phyloP scores from a whole-genome alignment of 2,329 filamentous ascomycete genomes.

The Coniochaeta sp. region DNA sequence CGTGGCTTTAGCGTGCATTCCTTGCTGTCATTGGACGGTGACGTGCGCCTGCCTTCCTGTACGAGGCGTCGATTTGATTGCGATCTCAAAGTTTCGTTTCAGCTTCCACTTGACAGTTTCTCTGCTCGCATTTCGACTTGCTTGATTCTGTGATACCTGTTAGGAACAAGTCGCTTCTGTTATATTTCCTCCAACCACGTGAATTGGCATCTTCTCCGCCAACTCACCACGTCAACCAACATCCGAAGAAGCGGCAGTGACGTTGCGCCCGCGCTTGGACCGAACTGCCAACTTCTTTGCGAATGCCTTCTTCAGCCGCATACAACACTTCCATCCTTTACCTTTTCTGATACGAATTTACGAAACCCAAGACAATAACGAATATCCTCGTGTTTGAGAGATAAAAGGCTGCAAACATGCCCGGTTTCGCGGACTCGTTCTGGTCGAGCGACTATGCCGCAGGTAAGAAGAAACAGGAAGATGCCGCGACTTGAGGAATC shows the following conservation, averaged over 20 bases:
- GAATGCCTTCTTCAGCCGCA: conserved; percentile 4
- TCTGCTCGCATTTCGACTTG: too few relatives aligned
- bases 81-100: background rate
- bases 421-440: conserved; percentile 90
- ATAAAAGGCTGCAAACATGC: conserved; percentile 46
- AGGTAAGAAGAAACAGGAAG: conserved; percentile 53
- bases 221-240: background rate
- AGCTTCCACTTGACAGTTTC: background rate
- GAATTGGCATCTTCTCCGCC: background rate
- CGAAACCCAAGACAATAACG: too few relatives aligned
- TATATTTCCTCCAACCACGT: too few relatives aligned
- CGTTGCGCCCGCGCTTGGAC: conserved; percentile 1
- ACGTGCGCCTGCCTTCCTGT: too few relatives aligned
- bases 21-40: too few relatives aligned
- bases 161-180: too few relatives aligned
- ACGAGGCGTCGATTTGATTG: background rate
- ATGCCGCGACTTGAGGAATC: background rate
- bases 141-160: too few relatives aligned
- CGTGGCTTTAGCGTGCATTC: background rate
- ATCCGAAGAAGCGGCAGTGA: background rate
- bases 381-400: conserved; percentile 18
- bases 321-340: background rate
- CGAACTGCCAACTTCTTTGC: conserved; percentile 1
- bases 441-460: conserved; percentile 98
- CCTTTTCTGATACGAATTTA: background rate